These are phyloP conservation scores for Termitomyces sp. DNA, from an alignment of 768 basidiomycete species.

Conservation along the genomic window DNA sequence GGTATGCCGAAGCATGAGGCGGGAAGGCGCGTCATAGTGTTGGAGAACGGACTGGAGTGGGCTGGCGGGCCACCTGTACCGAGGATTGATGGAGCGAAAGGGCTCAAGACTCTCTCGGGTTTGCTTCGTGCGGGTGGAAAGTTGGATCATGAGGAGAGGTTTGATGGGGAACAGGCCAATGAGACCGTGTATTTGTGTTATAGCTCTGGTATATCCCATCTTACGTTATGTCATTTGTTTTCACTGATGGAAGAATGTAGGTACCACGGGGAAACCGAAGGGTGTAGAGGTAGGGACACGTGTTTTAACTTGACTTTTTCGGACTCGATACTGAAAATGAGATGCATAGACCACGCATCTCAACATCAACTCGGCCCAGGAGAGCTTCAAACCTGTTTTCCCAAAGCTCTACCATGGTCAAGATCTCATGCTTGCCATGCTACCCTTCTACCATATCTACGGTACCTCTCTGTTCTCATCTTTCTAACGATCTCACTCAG, in stretches of 20 bases:
- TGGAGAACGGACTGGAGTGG: slow-evolving; percentile 50
- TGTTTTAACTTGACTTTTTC: not conserved
- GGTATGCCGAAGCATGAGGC: slow-evolving; percentile 49
- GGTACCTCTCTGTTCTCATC: slow-evolving; percentile 22
- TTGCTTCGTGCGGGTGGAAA: slow-evolving; percentile 44
- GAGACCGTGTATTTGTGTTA: slow-evolving; percentile 71
- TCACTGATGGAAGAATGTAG: slow-evolving; percentile 31
- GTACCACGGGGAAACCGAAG: slow-evolving; percentile 80
- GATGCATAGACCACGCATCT: slow-evolving; percentile 55
- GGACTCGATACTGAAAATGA: not conserved
- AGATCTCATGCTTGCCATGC: slow-evolving; percentile 59
- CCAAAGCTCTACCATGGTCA: slow-evolving; percentile 33
- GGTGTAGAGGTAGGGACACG: slow-evolving; percentile 45
- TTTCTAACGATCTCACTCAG: not conserved
- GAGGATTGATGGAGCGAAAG: not conserved
- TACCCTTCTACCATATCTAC: slow-evolving; percentile 58
- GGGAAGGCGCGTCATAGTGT: slow-evolving; percentile 53
- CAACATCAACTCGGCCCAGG: slow-evolving; percentile 62
- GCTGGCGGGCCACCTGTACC: slow-evolving; percentile 34
- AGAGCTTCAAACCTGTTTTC: slow-evolving; percentile 48
- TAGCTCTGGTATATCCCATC: slow-evolving; percentile 31
- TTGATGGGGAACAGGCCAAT: slow-evolving; percentile 48
- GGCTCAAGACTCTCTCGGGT: slow-evolving; percentile 20
- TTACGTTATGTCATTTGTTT: not conserved
- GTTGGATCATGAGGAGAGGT: slow-evolving; percentile 51